These are phyloP conservation scores for Eutrema japonicum DNA, from an alignment of 345 rosid genomes.

Conservation along the genomic window DNA sequence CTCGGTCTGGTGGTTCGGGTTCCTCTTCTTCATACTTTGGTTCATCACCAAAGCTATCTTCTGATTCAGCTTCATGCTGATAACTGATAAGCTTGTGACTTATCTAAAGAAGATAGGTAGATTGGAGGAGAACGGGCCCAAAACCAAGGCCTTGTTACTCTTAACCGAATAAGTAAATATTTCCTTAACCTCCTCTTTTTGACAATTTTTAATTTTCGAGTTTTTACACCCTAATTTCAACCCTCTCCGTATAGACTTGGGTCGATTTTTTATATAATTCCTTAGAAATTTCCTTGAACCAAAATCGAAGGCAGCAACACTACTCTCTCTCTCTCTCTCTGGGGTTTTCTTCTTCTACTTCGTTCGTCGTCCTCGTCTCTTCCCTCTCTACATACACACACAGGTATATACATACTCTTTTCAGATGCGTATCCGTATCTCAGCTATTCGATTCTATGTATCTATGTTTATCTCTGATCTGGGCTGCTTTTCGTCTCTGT, in stretches of 20 bases:
- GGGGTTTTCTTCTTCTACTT: conserved; percentile 38
- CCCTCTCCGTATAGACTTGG: background rate
- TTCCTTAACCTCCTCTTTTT: background rate
- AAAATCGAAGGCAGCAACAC: conserved; percentile 32
- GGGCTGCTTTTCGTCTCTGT: conserved; percentile 5
- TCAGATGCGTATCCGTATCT: conserved; percentile 29
- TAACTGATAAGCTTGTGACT: too few species aligned
- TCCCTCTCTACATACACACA: conserved; percentile 16
- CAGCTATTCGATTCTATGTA: background rate
- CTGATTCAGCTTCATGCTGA: too few species aligned
- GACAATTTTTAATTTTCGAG: background rate
- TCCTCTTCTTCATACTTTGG: too few species aligned
- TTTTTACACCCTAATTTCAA: conserved; percentile 14
- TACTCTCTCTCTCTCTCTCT: conserved; percentile 13
- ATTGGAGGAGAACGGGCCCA: background rate
- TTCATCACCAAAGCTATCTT: too few species aligned
- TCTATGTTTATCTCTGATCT: conserved; percentile 34
- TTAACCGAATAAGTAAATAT: background rate
- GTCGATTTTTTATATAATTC: background rate
- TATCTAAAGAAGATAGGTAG: too few species aligned
- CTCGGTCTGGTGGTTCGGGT: background rate
- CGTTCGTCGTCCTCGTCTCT: conserved; percentile 24
- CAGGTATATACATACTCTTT: conserved; percentile 17
- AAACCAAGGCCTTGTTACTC: background rate
- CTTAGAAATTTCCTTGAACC: background rate